These are phyloP conservation scores for Ceratocystiopsis sp. DNA, from an alignment of 2,329 filamentous ascomycete species.

Conservation along the genomic window DNA sequence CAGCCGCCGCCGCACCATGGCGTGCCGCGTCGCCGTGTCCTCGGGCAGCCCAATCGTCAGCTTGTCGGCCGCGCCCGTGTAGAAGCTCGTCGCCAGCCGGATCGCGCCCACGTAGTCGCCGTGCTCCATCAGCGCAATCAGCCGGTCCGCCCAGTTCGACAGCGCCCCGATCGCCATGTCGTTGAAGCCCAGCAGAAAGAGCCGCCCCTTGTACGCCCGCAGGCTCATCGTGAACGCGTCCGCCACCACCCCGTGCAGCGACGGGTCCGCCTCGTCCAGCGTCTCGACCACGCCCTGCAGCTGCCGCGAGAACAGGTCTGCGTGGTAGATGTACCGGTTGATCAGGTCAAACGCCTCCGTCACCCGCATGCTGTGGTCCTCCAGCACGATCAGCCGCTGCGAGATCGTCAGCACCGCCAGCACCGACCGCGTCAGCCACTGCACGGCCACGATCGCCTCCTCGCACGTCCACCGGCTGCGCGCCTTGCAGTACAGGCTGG, in stretches of 20 bases:
- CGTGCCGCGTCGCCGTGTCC: conserved; percentile 56
- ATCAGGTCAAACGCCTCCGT: conserved; percentile 90
- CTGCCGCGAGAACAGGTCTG: conserved; percentile 78
- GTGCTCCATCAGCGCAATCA: conserved; percentile 87
- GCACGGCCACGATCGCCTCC: conserved; percentile 87
- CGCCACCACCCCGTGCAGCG: conserved; percentile 89
- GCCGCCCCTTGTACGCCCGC: conserved; percentile 79
- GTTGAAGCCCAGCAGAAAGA: conserved; percentile 88
- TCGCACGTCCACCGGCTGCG: conserved; percentile 85
- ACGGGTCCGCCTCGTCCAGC: conserved; percentile 68
- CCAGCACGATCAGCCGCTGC: conserved; percentile 79
- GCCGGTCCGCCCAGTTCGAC: conserved; percentile 91
- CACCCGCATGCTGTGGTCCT: conserved; percentile 68
- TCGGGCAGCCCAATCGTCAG: conserved; percentile 87
- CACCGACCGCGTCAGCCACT: conserved; percentile 92
- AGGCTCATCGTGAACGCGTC: conserved; percentile 99
- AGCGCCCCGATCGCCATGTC: conserved; percentile 80
- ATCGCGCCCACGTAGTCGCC: conserved; percentile 94
- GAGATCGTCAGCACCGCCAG: conserved; percentile 85
- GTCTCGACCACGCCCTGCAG: conserved; percentile 74
- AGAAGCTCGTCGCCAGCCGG: conserved; percentile 78
- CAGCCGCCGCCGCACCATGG: conserved; percentile 73
- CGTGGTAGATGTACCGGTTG: conserved; percentile 81
- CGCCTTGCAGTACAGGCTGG: conserved; percentile 61
- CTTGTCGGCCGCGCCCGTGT: conserved; percentile 79